Conservation (phyloP, 805 yeast genomes). For the Kodamaea hsintzibuensis region DNA sequence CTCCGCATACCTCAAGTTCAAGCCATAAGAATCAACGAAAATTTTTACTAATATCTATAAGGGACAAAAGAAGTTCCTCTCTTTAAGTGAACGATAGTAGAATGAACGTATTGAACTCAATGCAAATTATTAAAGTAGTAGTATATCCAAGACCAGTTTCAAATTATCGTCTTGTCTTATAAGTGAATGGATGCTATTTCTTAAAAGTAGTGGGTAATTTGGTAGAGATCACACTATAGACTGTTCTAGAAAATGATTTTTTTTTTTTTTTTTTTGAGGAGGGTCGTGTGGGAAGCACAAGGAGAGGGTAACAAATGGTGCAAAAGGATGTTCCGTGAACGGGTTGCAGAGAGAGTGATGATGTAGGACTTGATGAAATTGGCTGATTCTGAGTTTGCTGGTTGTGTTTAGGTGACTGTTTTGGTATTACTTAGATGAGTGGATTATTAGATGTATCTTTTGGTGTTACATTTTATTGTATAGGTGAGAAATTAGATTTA, state of each 20-base stretch:
- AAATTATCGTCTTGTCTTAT: neutral
- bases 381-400: neutral
- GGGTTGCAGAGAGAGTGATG: neutral
- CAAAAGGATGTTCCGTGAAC: neutral
- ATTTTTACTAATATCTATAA: neutral
- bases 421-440: too few relatives aligned
- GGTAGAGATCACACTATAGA: neutral
- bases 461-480: too few relatives aligned
- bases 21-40: neutral
- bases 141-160: neutral
- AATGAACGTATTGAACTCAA: neutral
- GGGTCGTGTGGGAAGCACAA: neutral
- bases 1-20: slow-evolving; percentile 1
- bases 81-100: neutral
- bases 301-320: neutral
- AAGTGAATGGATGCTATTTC: neutral
- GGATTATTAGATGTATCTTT: too few relatives aligned
- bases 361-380: neutral
- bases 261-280: neutral
- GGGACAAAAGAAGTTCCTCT: too few relatives aligned
- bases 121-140: neutral
- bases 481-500: neutral
- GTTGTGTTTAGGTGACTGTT: neutral
- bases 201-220: neutral
- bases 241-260: neutral